These are phyloP conservation scores for Nemania serpens DNA, from an alignment of 2,329 filamentous ascomycete species.

Conservation along the genomic window DNA sequence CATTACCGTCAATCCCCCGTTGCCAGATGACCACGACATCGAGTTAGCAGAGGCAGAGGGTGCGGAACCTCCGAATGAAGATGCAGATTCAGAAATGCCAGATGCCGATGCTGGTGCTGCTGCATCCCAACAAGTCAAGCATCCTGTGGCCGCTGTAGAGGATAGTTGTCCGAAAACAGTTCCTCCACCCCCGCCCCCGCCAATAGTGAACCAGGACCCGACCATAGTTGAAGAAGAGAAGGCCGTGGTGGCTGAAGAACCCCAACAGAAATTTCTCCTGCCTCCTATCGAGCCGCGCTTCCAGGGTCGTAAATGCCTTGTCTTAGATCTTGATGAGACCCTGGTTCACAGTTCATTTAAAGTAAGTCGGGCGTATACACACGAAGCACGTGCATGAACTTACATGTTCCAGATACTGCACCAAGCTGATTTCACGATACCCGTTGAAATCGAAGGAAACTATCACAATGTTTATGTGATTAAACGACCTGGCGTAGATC, in stretches of 20 bases:
- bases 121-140: slow-evolving; percentile 48
- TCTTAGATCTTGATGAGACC: slow-evolving; percentile 95
- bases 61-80: slow-evolving; percentile 51
- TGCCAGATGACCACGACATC: slow-evolving; percentile 42
- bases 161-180: slow-evolving; percentile 48
- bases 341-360: slow-evolving; percentile 99
- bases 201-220: slow-evolving; percentile 42
- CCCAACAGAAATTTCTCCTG: slow-evolving; percentile 71
- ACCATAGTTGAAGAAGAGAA: slow-evolving; percentile 45
- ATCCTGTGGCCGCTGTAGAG: slow-evolving; percentile 47
- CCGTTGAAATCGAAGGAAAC: slow-evolving; percentile 97
- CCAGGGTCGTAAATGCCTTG: slow-evolving; percentile 88
- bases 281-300: slow-evolving; percentile 81
- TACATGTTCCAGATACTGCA: slow-evolving; percentile 76
- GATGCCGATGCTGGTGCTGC: slow-evolving; percentile 59
- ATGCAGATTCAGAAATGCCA: slow-evolving; percentile 70
- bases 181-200: slow-evolving; percentile 54
- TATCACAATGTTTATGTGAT: slow-evolving; percentile 99
- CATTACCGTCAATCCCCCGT: slow-evolving; percentile 49
- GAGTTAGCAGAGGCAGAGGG: slow-evolving; percentile 41
- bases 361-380: slow-evolving; percentile 55
- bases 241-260: slow-evolving; percentile 51
- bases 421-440: slow-evolving; percentile 98
- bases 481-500: slow-evolving; percentile 96
- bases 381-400: neutral